Percentiles rank a stretch among this genome's conserved stretches.
Evolutionary conservation across 176 grass and related monocot species (phyloP).

Genomic region (Musa schizocarpa): DNA sequence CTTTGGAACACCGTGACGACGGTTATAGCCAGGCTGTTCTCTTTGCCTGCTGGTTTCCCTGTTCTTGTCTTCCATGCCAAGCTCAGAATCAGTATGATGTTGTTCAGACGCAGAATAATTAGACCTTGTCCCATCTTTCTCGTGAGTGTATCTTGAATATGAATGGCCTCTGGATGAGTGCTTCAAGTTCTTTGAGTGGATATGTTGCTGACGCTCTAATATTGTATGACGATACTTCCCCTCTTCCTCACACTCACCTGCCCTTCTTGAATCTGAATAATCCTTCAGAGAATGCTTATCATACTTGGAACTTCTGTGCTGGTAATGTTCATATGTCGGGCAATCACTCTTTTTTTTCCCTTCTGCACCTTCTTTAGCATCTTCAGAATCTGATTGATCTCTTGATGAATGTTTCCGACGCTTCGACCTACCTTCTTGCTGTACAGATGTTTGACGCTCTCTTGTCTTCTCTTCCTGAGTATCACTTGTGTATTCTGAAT

Average conservation of each 20-base stretch:
- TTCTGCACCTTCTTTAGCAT: background rate
- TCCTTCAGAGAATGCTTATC: conserved; percentile 27
- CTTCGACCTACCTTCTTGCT: background rate
- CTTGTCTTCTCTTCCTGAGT: conserved; percentile 17
- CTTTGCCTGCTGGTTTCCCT: conserved; percentile 22
- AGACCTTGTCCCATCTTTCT: conserved; percentile 6
- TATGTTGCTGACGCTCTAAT: background rate
- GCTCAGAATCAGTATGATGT: conserved; percentile 24
- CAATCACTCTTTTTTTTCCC: conserved; percentile 5
- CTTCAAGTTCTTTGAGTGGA: background rate
- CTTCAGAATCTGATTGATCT: conserved; percentile 2
- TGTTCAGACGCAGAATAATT: conserved; percentile 25
- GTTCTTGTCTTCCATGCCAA: conserved; percentile 24
- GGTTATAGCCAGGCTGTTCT: conserved; percentile 25
- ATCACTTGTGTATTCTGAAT: conserved; percentile 1
- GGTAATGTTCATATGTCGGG: background rate
- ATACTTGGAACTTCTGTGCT: background rate
- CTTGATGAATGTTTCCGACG: background rate
- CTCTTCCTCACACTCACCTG: conserved; percentile 34
- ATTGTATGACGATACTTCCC: conserved; percentile 26
- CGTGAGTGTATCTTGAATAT: conserved; percentile 29
- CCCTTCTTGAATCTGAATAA: conserved; percentile 21
- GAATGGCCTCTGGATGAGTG: conserved; percentile 11
- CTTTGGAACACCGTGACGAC: conserved; percentile 48
- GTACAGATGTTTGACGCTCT: background rate